Percentiles rank a stretch among this genome's conserved stretches.
Conservation (phyloP, 306 rosid species). For the Cicer pinnatifidum region DNA sequence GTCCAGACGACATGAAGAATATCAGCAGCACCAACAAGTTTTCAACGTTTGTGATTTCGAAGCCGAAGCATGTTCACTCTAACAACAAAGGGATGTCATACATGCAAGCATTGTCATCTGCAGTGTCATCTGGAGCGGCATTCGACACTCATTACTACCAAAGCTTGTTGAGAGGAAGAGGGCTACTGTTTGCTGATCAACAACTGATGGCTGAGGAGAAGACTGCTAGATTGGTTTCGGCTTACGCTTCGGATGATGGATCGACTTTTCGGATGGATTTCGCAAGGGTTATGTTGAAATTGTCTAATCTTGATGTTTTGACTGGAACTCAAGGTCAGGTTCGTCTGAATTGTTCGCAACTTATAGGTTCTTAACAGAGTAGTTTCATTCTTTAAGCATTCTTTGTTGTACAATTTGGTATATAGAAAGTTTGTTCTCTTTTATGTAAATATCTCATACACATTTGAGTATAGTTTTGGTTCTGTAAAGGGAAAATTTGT, state of each 20-base stretch:
- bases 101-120: constrained; percentile 54
- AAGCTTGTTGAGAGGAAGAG: constrained; percentile 72
- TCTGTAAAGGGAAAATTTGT: neutral
- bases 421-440: constrained; percentile 5
- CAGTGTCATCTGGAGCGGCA: constrained; percentile 58
- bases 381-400: constrained; percentile 3
- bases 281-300: constrained; percentile 67
- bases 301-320: constrained; percentile 64
- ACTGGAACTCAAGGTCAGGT: constrained; percentile 52
- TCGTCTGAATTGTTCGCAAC: constrained; percentile 51
- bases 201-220: constrained; percentile 69
- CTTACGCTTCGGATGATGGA: constrained; percentile 82
- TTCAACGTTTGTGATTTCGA: constrained; percentile 35
- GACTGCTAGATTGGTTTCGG: constrained; percentile 66
- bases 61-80: constrained; percentile 41
- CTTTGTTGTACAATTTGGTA: neutral
- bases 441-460: constrained; percentile 5
- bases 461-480: constrained; percentile 20
- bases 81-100: constrained; percentile 48
- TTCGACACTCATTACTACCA: constrained; percentile 74
- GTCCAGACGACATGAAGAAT: constrained; percentile 42
- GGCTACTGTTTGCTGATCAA: constrained; percentile 84
- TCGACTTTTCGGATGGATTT: constrained; percentile 80
- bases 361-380: constrained; percentile 20
- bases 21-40: constrained; percentile 24